Conservation (phyloP, 73 alveolate species). For the Tetrahymena thermophila region DNA sequence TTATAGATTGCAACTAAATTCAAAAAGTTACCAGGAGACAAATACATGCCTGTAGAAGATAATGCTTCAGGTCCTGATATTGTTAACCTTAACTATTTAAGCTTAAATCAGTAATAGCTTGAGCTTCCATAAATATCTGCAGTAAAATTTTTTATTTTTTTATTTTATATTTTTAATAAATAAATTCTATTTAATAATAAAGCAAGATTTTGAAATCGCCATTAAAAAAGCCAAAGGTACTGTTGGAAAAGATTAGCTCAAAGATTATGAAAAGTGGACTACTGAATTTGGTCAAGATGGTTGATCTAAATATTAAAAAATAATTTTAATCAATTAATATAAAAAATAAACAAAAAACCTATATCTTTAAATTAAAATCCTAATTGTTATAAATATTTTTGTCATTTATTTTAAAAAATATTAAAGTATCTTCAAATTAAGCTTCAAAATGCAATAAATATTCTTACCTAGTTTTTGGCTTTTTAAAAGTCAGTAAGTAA, state of each 20-base stretch:
- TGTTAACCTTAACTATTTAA: neutral
- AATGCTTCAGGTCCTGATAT: neutral
- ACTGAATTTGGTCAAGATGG: neutral
- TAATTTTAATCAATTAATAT: neutral
- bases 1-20: conserved; percentile 75
- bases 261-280: neutral
- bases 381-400: neutral
- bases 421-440: neutral
- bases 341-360: neutral
- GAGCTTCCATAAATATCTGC: neutral
- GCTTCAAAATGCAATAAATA: too few species aligned
- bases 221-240: neutral
- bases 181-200: neutral
- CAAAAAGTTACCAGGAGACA: conserved; percentile 15
- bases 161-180: neutral
- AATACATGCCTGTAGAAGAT: neutral
- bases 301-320: neutral
- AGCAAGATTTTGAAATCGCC: neutral
- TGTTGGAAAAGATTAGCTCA: neutral
- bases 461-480: too few species aligned
- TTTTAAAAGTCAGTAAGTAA: too few species aligned
- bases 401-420: neutral
- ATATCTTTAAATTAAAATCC: neutral
- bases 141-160: neutral
- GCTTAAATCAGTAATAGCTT: neutral